Evolutionary conservation across 2,329 filamentous ascomycete species (phyloP).

Genomic region (Hawksworthiomyces lignivorus): DNA sequence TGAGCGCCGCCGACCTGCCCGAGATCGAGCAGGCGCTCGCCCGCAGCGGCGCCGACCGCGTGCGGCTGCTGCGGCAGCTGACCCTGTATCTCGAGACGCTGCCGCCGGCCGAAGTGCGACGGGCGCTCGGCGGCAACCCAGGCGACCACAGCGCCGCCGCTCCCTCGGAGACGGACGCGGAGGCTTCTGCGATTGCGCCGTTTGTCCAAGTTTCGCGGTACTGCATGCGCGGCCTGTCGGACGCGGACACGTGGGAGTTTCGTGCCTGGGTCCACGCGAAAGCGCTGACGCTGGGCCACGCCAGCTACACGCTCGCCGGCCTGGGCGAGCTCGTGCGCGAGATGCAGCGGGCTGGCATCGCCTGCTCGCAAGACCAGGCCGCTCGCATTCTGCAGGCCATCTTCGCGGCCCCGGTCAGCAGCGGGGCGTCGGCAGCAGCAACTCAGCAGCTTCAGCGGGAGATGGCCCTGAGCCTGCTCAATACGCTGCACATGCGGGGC

Average conservation of each 20-base stretch:
- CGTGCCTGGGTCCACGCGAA: slow-evolving; percentile 24
- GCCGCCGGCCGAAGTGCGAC: not conserved
- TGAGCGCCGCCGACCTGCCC: not conserved
- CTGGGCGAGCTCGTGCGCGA: slow-evolving; percentile 27
- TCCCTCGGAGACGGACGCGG: no score
- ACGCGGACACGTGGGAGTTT: slow-evolving; percentile 25
- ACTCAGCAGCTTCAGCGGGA: slow-evolving; percentile 24
- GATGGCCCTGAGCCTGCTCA: slow-evolving; percentile 35
- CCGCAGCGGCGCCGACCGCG: slow-evolving; percentile 19
- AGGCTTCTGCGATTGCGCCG: no score
- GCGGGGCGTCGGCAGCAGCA: slow-evolving; percentile 2
- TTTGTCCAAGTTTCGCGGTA: slow-evolving; percentile 1
- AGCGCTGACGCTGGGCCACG: slow-evolving; percentile 15
- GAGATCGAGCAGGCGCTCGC: slow-evolving; percentile 11
- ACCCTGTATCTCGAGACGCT: slow-evolving; percentile 16
- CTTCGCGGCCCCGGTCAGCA: slow-evolving; percentile 19
- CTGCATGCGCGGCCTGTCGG: slow-evolving; percentile 17
- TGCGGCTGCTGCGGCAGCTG: slow-evolving; percentile 20
- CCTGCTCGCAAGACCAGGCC: slow-evolving; percentile 27
- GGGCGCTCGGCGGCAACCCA: not conserved
- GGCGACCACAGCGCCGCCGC: no score
- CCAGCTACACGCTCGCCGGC: slow-evolving; percentile 12
- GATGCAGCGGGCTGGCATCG: slow-evolving; percentile 30
- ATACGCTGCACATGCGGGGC: slow-evolving; percentile 38
- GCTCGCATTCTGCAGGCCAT: slow-evolving; percentile 31